phyloP scores from a whole-genome alignment of 768 basidiomycete species.

The Suillus luteus region DNA sequence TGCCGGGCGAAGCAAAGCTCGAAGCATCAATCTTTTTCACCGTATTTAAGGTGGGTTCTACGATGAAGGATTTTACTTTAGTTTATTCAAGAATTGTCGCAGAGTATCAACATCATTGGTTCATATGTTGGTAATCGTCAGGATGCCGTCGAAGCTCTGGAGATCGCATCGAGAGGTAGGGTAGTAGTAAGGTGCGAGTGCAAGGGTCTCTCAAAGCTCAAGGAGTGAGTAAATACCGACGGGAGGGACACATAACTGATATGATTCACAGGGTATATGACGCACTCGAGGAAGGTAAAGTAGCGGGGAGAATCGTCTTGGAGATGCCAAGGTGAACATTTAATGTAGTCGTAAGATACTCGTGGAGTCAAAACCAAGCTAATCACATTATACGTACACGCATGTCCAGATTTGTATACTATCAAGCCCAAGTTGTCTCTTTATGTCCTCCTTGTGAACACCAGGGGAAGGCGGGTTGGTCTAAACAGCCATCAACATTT shows the following conservation, averaged over 20 bases:
- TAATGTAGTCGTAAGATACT: not conserved
- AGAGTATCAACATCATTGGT: slow-evolving; percentile 31
- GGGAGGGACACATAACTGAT: not conserved
- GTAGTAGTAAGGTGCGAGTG: slow-evolving; percentile 60
- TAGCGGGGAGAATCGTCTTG: slow-evolving; percentile 46
- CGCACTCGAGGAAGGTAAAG: slow-evolving; percentile 39
- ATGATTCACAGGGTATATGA: slow-evolving; percentile 36
- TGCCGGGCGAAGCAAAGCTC: slow-evolving; percentile 62
- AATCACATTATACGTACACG: not conserved
- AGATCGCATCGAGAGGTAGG: slow-evolving; percentile 69
- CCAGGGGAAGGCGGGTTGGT: slow-evolving; percentile 13
- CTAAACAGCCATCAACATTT: slow-evolving; percentile 1
- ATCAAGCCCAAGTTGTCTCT: not conserved
- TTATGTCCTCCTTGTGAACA: slow-evolving; percentile 11
- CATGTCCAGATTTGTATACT: not conserved
- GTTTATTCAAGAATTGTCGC: not conserved
- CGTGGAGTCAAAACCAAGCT: not conserved
- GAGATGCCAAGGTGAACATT: slow-evolving; percentile 30
- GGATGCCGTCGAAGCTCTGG: slow-evolving; percentile 80
- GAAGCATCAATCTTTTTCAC: slow-evolving; percentile 72
- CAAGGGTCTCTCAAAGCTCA: slow-evolving; percentile 52
- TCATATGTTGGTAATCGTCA: slow-evolving; percentile 73
- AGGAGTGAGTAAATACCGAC: slow-evolving; percentile 41
- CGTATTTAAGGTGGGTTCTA: slow-evolving; percentile 52
- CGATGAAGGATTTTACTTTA: slow-evolving; percentile 28